Conservation (phyloP, 495 filamentous ascomycete species). For the Cryomyces minteri region DNA sequence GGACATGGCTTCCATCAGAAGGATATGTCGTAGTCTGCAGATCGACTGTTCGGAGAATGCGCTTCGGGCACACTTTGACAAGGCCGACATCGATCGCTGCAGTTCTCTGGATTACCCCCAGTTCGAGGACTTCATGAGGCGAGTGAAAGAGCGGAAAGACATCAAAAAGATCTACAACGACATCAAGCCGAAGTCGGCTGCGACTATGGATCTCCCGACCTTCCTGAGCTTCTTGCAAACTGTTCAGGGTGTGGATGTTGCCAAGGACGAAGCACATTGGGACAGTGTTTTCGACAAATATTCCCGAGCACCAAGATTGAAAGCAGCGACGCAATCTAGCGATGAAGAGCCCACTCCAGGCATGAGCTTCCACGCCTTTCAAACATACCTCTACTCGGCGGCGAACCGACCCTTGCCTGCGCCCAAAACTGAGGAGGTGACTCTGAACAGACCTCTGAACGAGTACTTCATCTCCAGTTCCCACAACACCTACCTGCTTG, state of each 20-base stretch:
- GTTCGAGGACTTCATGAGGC: slow-evolving; percentile 63
- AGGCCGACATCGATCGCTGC: slow-evolving; percentile 41
- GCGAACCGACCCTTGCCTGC: slow-evolving; percentile 29
- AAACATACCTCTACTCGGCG: slow-evolving; percentile 55
- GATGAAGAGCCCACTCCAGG: neutral
- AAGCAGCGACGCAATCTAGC: slow-evolving; percentile 10
- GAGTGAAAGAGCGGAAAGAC: slow-evolving; percentile 71
- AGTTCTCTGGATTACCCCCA: slow-evolving; percentile 53
- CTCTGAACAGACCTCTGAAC: slow-evolving; percentile 70
- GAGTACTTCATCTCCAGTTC: slow-evolving; percentile 98
- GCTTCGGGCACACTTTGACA: slow-evolving; percentile 55
- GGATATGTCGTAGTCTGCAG: slow-evolving; percentile 69
- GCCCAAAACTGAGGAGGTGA: slow-evolving; percentile 26
- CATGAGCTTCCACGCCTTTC: slow-evolving; percentile 60
- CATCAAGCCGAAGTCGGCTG: slow-evolving; percentile 27
- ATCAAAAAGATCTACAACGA: slow-evolving; percentile 48
- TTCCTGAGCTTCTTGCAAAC: slow-evolving; percentile 61
- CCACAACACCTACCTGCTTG: slow-evolving; percentile 92
- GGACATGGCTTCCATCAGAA: slow-evolving; percentile 56
- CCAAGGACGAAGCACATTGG: slow-evolving; percentile 45
- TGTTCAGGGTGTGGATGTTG: slow-evolving; percentile 57
- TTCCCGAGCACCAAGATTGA: slow-evolving; percentile 31
- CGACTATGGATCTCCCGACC: slow-evolving; percentile 22
- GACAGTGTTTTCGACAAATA: slow-evolving; percentile 55
- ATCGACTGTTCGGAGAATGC: slow-evolving; percentile 68